These are phyloP conservation scores for Solanum rostratum DNA, from an alignment of 257 asterid genomes.

Conservation along the genomic window DNA sequence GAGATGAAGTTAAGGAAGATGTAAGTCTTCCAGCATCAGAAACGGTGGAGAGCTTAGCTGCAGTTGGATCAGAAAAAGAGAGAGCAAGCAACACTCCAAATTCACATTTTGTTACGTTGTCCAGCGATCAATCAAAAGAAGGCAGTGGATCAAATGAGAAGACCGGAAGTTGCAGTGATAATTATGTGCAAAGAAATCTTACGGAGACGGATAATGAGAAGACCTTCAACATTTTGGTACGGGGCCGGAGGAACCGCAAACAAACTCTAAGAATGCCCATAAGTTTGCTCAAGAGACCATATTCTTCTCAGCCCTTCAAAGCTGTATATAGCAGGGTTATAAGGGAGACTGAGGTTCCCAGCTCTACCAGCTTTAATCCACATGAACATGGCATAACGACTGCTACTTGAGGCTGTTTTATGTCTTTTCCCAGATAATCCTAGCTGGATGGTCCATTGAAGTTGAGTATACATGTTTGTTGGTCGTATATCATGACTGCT, in stretches of 20 bases:
- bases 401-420: constrained; percentile 31
- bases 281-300: constrained; percentile 78
- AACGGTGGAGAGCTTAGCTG: constrained; percentile 34
- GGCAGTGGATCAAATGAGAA: constrained; percentile 32
- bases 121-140: constrained; percentile 23
- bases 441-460: constrained; percentile 22
- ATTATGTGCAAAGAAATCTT: constrained; percentile 31
- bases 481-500: background rate
- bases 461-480: background rate
- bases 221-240: constrained; percentile 66
- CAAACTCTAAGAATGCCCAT: constrained; percentile 92
- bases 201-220: constrained; percentile 37
- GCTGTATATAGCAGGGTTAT: constrained; percentile 79
- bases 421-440: constrained; percentile 1
- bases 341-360: constrained; percentile 66
- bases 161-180: constrained; percentile 10
- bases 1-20: constrained; percentile 53
- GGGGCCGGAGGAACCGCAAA: constrained; percentile 80
- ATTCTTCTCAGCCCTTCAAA: constrained; percentile 80
- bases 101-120: constrained; percentile 20
- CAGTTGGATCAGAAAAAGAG: constrained; percentile 24
- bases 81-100: constrained; percentile 24
- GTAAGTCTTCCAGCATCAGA: constrained; percentile 41
- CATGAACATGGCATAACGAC: constrained; percentile 32
- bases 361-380: constrained; percentile 35